These are phyloP conservation scores for Metschnikowia santaceciliae DNA, from an alignment of 805 yeast genomes.

Conservation along the genomic window DNA sequence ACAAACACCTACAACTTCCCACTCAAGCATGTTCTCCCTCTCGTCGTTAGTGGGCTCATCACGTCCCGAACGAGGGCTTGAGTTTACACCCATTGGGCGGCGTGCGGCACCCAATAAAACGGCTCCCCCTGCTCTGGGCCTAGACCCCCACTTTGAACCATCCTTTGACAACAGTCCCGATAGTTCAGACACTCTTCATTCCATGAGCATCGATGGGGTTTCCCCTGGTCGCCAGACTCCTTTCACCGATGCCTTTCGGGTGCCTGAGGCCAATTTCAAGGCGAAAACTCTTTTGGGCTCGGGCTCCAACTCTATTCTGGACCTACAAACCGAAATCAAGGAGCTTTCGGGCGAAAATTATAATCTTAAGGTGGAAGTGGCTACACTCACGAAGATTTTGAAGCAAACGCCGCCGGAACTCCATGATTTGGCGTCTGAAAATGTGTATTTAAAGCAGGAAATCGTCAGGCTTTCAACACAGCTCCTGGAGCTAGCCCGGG, in stretches of 20 bases:
- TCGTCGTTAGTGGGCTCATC: slow-evolving; percentile 18
- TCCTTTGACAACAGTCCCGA: slow-evolving; percentile 13
- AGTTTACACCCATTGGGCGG: slow-evolving; percentile 26
- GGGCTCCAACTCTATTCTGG: slow-evolving; percentile 21
- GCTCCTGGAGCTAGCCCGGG: background rate
- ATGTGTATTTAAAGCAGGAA: slow-evolving; percentile 27
- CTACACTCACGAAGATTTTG: slow-evolving; percentile 37
- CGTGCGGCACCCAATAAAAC: slow-evolving; percentile 4
- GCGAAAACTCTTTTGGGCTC: slow-evolving; percentile 3
- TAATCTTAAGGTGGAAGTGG: slow-evolving; percentile 41
- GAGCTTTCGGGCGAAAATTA: slow-evolving; percentile 41
- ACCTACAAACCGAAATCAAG: slow-evolving; percentile 22
- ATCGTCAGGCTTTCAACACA: slow-evolving; percentile 7
- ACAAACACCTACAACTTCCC: background rate
- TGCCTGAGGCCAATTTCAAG: background rate
- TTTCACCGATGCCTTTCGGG: slow-evolving; percentile 1
- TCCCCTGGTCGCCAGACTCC: slow-evolving; percentile 3
- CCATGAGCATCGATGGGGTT: background rate
- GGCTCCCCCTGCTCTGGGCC: background rate
- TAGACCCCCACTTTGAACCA: slow-evolving; percentile 6
- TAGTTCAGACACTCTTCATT: slow-evolving; percentile 6
- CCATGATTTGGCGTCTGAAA: slow-evolving; percentile 33
- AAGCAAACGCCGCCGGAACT: slow-evolving; percentile 43
- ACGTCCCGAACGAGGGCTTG: slow-evolving; percentile 16
- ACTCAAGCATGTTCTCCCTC: slow-evolving; percentile 15